Base-by-base conservation (phyloP, 306 rosid species). In the Cercis canadensis region DNA sequence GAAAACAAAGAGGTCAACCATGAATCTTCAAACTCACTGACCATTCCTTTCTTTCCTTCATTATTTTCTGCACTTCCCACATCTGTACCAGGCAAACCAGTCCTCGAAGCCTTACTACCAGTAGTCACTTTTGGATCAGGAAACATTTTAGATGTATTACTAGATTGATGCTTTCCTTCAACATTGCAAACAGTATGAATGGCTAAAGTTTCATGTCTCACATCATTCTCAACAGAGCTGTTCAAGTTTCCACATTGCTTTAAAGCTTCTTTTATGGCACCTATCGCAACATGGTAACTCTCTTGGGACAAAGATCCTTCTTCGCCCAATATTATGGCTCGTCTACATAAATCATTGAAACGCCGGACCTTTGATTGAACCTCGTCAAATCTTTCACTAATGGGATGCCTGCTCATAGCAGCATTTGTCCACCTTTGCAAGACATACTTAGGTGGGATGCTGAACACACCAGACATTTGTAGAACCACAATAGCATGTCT, bases 241-340 rank as follows among this genome's bases (percentile, higher is more conserved):
- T 65, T 79, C 79, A 76, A 57, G 73, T 46, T 76, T 52, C 79
- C 61, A 19, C 87, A 85, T 69, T 76, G 89, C 47, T 73, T 82
- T 31, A 79, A 74, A 57, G 89, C 87, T 44, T 85, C 89, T 69
- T 21, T 73, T 15, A 85, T 52, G 33, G 87, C 56, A 65, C 77
- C 78, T 67, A 85, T 63, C 16, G 89, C 89, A 57, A 82, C 29
- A 40, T 76, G 65, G 83, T 82, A 82, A 82, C 89, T 85, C 51
- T 85, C 89, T 66, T 69, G 77, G 13, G 89, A 79, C 79, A 85
- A 71, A 21, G 89, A 85, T 36, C 89, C 89, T 70, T 85, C 89
- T 82, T 85, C 89, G 17, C 89, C 89, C 73, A 85, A 82, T 65
- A 85, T 85, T 72, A 85, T 85, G 79, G 89, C 89, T 46, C 89